Evolutionary conservation across 2,329 filamentous ascomycete species (phyloP), one percentile per base, ranked within the genome.

Genomic region (Tympanopsis confertula): DNA sequence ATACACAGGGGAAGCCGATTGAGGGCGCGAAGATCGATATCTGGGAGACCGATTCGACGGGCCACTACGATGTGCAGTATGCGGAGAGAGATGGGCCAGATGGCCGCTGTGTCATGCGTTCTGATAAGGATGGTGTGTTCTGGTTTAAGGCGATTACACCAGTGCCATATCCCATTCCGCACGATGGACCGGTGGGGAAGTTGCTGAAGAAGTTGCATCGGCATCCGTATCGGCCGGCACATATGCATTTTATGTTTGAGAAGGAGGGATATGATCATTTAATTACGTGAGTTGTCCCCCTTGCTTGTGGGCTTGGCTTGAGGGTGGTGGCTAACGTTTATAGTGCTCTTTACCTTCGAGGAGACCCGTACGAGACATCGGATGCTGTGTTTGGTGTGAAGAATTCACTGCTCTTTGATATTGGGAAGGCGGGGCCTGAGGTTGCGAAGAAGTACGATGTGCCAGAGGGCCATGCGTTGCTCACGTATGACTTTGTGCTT

Each of bases 331-430:
- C 33, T 38, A 5, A 19, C 20, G 14, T 13, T 5, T 15, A 19
- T 35, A 86, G 81, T 3, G 82, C 85, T 0, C 63, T 93, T 0
- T 93, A 89, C 51, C 63, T 88, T 39, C 74, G 81, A 3, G 78
- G 77, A 35, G 84, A 89, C 48, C 82, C 81, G 1, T 91, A 89
- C 53, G 84, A 89, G 61, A 83, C 75, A 1, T 84, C 81, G 0
- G 86, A 93, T 51, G 83, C 85, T 0, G 86, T 93, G 1, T 93
- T 93, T 48, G 86, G 86, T 15, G 85, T 93, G 40, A 94, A 93
- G 56, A 69, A 86, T 52, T 85, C 80, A 19, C 65, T 93, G 12
- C 62, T 86, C n/a, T 68, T 86, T 13, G 80, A 85, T 61, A 75
- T 58, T 47, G 66, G 43, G 60, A 68, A 50, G 63, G 74, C 46